A percentile compares a stretch with the other conserved stretches of the same genome.
phyloP scores from a whole-genome alignment of 2,329 filamentous ascomycete species.

The Graphium sp. region DNA sequence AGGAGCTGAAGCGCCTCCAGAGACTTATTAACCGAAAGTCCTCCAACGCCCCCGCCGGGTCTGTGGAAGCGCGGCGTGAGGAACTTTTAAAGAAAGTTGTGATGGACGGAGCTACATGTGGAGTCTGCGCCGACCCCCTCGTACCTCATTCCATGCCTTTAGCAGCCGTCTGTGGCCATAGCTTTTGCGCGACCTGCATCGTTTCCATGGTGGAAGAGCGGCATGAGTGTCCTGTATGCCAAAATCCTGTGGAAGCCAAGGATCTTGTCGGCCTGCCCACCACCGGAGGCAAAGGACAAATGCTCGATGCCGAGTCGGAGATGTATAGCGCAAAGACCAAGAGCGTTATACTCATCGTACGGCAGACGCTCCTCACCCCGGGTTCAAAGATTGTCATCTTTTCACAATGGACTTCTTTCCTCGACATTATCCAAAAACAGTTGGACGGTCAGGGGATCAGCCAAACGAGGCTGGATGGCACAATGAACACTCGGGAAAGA shows the following conservation, averaged over 20 bases:
- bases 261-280: too few relatives aligned
- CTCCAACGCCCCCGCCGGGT: constrained; percentile 50
- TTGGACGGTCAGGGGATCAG: constrained; percentile 41
- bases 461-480: constrained; percentile 64
- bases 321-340: constrained; percentile 77
- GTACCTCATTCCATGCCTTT: constrained; percentile 41
- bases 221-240: constrained; percentile 73
- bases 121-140: constrained; percentile 62
- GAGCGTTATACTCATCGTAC: constrained; percentile 57
- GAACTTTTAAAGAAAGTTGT: constrained; percentile 2
- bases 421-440: constrained; percentile 54
- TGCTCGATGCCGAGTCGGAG: too few relatives aligned
- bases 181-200: constrained; percentile 63
- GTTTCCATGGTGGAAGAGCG: constrained; percentile 56
- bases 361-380: constrained; percentile 46
- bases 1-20: constrained; percentile 54
- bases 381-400: constrained; percentile 58
- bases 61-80: constrained; percentile 35
- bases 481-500: constrained; percentile 54
- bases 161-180: constrained; percentile 73
- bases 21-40: constrained; percentile 38
- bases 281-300: too few relatives aligned
- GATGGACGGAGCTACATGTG: constrained; percentile 58
- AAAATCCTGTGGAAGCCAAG: too few relatives aligned
- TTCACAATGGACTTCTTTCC: constrained; percentile 62